phyloP scores from a whole-genome alignment of 371 early-diverging fungal genomes.

The Mortierella polycephala region DNA sequence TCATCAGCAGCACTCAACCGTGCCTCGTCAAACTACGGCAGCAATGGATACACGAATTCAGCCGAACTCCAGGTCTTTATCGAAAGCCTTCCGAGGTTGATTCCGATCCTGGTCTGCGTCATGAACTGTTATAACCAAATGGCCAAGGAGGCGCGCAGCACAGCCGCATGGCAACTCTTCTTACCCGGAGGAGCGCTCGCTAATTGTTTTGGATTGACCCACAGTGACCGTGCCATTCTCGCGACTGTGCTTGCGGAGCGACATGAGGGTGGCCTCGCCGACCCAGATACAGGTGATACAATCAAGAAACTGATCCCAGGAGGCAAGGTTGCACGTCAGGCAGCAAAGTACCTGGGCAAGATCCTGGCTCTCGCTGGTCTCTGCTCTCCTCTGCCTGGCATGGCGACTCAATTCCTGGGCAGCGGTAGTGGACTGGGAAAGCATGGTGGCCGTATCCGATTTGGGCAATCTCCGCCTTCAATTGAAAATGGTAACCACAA shows the following conservation, averaged over 20 bases:
- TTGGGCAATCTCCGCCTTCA: conserved; percentile 22
- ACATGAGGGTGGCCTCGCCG: conserved; percentile 62
- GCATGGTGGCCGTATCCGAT: conserved; percentile 24
- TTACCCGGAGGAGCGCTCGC: conserved; percentile 68
- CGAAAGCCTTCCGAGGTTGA: conserved; percentile 58
- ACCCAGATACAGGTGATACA: conserved; percentile 28
- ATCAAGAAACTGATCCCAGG: conserved; percentile 53
- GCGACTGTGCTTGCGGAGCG: conserved; percentile 64
- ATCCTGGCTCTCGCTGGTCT: conserved; percentile 39
- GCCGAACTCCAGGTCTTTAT: conserved; percentile 34
- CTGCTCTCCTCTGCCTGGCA: conserved; percentile 38
- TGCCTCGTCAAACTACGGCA: conserved; percentile 23
- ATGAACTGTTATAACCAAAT: conserved; percentile 65
- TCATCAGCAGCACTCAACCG: conserved; percentile 8
- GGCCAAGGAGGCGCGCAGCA: conserved; percentile 71
- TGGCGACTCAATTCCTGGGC: conserved; percentile 36
- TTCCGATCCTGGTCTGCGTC: conserved; percentile 65
- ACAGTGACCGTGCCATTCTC: conserved; percentile 65
- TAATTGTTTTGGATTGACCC: conserved; percentile 68
- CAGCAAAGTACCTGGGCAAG: conserved; percentile 52
- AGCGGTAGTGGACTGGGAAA: conserved; percentile 13
- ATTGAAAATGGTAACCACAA: conserved; percentile 2
- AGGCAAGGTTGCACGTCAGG: conserved; percentile 47
- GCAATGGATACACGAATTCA: conserved; percentile 1
- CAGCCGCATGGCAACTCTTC: conserved; percentile 68